phyloP scores from a whole-genome alignment of 805 yeast genomes.

The Metahyphopichia silvanorum region DNA sequence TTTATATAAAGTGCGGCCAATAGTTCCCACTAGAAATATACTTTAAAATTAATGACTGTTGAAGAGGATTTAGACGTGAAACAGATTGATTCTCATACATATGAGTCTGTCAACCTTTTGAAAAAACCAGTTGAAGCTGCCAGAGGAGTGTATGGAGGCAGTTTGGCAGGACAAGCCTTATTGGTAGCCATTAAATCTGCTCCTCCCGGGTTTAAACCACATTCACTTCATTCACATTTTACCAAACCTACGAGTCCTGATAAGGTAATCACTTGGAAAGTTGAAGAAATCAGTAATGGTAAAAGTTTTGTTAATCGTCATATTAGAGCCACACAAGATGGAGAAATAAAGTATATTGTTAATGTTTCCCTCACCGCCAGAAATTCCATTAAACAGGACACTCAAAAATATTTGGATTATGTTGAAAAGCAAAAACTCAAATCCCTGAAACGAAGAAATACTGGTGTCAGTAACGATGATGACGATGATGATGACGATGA shows the following conservation, averaged over 20 bases:
- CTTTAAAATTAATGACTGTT: too few species aligned
- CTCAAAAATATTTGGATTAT: conserved; percentile 19
- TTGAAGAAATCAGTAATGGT: conserved; percentile 31
- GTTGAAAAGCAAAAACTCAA: conserved; percentile 6
- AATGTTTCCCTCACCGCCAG: conserved; percentile 31
- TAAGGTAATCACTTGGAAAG: conserved; percentile 24
- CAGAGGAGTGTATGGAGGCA: conserved; percentile 33
- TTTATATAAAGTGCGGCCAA: too few species aligned
- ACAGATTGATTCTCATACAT: conserved; percentile 11
- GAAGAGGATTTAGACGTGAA: conserved; percentile 15
- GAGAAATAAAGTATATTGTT: conserved; percentile 22
- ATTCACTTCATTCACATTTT: conserved; percentile 32
- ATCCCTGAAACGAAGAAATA: conserved; percentile 22
- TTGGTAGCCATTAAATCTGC: conserved; percentile 27
- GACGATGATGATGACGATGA: conserved; percentile 26
- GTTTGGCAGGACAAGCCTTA: conserved; percentile 32
- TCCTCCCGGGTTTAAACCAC: conserved; percentile 30
- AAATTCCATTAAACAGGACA: conserved; percentile 22
- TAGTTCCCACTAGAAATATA: too few species aligned
- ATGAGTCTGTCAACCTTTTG: conserved; percentile 22
- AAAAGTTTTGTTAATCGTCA: conserved; percentile 32
- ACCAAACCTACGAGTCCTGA: conserved; percentile 16
- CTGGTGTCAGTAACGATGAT: conserved; percentile 19
- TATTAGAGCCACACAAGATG: conserved; percentile 24
- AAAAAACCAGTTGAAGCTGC: conserved; percentile 23